A percentile compares a stretch with the other conserved stretches of the same genome.
These are phyloP conservation scores for Fusarium kyushuense DNA, from an alignment of 2,329 filamentous ascomycete species.

Conservation along the genomic window DNA sequence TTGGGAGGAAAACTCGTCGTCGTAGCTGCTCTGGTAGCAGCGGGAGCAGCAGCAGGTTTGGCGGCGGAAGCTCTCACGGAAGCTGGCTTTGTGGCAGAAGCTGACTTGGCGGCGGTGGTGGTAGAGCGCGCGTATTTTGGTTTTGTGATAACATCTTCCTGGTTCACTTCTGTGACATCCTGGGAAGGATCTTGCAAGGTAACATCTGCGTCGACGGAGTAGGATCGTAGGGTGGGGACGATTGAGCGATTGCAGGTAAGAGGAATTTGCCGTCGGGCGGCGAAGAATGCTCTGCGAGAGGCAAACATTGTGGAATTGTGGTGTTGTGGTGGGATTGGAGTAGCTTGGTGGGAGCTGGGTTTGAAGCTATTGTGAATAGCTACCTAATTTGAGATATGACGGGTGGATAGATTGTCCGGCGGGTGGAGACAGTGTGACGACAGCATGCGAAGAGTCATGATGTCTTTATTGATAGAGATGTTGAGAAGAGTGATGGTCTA, in stretches of 20 bases:
- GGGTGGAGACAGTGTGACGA: slow-evolving; percentile 16
- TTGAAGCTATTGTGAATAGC: slow-evolving; percentile 6
- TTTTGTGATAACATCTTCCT: slow-evolving; percentile 24
- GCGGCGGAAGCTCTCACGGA: slow-evolving; percentile 2
- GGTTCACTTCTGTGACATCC: slow-evolving; percentile 26
- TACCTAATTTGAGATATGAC: slow-evolving; percentile 25
- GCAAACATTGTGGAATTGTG: slow-evolving; percentile 46
- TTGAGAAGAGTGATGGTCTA: neutral
- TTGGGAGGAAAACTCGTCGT: slow-evolving; percentile 1
- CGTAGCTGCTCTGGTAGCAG: neutral
- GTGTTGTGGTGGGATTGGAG: neutral
- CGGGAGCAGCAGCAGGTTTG: neutral
- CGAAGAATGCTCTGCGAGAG: slow-evolving; percentile 42
- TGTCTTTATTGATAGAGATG: slow-evolving; percentile 15
- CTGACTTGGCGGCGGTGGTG: neutral
- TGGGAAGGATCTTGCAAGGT: slow-evolving; percentile 33
- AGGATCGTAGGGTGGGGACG: slow-evolving; percentile 36
- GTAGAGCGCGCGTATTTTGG: slow-evolving; percentile 7
- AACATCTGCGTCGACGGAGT: slow-evolving; percentile 38
- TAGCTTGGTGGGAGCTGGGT: neutral
- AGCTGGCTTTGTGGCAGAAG: slow-evolving; percentile 5
- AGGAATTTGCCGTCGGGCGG: slow-evolving; percentile 34
- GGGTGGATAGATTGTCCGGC: slow-evolving; percentile 37
- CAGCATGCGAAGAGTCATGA: slow-evolving; percentile 18
- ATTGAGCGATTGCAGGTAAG: slow-evolving; percentile 33